Percentiles rank a stretch among this genome's conserved stretches.
These are phyloP conservation scores for Blastobotrys aristatus DNA, from an alignment of 1,139 yeast species.

Conservation along the genomic window DNA sequence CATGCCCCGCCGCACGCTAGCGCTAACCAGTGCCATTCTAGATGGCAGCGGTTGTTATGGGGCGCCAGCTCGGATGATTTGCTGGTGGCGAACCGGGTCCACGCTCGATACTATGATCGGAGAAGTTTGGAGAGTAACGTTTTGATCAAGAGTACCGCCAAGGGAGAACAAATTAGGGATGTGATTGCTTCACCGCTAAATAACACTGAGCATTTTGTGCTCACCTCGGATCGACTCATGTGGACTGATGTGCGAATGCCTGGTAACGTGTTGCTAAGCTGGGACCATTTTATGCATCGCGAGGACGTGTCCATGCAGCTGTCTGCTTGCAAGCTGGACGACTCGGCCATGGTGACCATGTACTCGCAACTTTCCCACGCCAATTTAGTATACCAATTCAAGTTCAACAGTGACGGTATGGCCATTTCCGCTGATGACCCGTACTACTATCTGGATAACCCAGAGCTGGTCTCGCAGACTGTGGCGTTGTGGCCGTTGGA, in stretches of 20 bases:
- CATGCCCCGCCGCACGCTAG: slow-evolving; percentile 11
- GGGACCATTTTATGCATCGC: slow-evolving; percentile 62
- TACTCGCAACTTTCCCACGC: slow-evolving; percentile 43
- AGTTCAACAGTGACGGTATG: slow-evolving; percentile 32
- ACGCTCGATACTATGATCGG: slow-evolving; percentile 18
- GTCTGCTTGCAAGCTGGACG: slow-evolving; percentile 29
- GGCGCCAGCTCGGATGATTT: slow-evolving; percentile 16
- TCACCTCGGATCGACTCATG: slow-evolving; percentile 25
- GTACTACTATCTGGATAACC: slow-evolving; percentile 19
- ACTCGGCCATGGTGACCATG: slow-evolving; percentile 36
- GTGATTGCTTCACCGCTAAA: slow-evolving; percentile 15
- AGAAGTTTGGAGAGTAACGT: slow-evolving; percentile 12
- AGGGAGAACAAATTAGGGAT: slow-evolving; percentile 17
- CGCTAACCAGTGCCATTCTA: slow-evolving; percentile 13
- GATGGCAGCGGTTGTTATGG: slow-evolving; percentile 22
- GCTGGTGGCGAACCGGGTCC: slow-evolving; percentile 21
- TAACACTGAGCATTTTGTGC: slow-evolving; percentile 22
- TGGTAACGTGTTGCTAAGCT: slow-evolving; percentile 47
- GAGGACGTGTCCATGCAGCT: slow-evolving; percentile 53
- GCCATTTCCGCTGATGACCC: slow-evolving; percentile 45
- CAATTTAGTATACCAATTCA: slow-evolving; percentile 43
- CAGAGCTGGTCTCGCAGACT: slow-evolving; percentile 19
- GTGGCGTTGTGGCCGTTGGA: slow-evolving; percentile 13
- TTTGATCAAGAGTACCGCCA: slow-evolving; percentile 4
- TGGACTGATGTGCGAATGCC: slow-evolving; percentile 29